A percentile compares a stretch with the other conserved stretches of the same genome.
Evolutionary conservation across 176 grass and related monocot species (phyloP).

Genomic region (Oryza punctata): DNA sequence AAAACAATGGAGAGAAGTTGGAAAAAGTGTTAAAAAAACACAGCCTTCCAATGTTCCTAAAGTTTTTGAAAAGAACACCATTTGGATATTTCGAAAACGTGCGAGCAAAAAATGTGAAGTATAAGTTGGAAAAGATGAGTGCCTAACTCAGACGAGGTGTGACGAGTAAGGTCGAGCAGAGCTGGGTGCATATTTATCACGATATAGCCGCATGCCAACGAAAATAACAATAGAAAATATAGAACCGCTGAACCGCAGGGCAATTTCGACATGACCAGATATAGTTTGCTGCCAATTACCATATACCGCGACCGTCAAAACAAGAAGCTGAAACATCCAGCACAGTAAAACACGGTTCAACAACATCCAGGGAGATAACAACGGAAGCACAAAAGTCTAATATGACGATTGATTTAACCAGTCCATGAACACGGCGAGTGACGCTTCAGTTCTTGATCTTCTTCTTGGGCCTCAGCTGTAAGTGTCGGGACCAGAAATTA

Average conservation of each 20-base stretch:
- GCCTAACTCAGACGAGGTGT: no score
- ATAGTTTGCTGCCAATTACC: constrained; percentile 1
- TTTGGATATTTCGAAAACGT: no score
- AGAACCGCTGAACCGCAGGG: not conserved
- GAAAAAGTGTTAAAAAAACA: no score
- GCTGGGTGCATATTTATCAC: no score
- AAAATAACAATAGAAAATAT: not conserved
- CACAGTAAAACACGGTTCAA: constrained; percentile 10
- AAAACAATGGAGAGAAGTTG: no score
- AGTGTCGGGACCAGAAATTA: not conserved
- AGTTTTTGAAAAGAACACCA: no score
- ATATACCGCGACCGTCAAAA: constrained; percentile 22
- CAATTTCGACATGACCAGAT: not conserved
- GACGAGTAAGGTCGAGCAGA: no score
- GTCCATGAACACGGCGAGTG: not conserved
- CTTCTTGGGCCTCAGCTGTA: constrained; percentile 78
- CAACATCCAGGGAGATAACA: constrained; percentile 2
- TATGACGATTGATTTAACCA: not conserved
- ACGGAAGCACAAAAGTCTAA: not conserved
- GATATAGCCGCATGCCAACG: no score
- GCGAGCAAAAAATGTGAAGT: no score
- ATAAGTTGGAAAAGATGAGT: no score
- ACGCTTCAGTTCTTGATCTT: constrained; percentile 71
- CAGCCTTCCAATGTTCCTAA: no score
- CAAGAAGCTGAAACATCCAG: not conserved